These are phyloP conservation scores for Erodium texanum DNA, from an alignment of 441 rosid species.

Conservation along the genomic window DNA sequence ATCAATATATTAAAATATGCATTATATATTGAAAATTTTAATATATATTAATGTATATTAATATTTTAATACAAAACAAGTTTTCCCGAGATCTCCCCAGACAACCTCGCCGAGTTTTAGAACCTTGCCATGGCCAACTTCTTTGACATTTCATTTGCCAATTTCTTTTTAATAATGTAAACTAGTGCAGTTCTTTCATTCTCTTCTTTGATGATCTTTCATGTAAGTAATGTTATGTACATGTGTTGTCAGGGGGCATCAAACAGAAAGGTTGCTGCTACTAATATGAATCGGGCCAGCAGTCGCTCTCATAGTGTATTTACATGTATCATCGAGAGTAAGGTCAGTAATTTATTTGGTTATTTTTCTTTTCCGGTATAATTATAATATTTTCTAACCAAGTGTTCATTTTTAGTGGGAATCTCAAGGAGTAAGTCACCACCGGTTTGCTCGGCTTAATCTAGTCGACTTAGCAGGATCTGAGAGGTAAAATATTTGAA, in stretches of 20 bases:
- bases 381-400: slow-evolving; percentile 12
- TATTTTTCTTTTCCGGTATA: slow-evolving; percentile 8
- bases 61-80: too few species aligned
- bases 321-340: slow-evolving; percentile 88
- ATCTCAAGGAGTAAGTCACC: slow-evolving; percentile 92
- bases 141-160: not conserved
- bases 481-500: slow-evolving; percentile 55
- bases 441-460: slow-evolving; percentile 92
- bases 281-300: slow-evolving; percentile 96
- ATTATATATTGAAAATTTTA: too few species aligned
- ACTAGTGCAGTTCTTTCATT: not conserved
- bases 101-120: too few species aligned
- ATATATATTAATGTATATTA: too few species aligned
- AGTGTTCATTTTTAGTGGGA: slow-evolving; percentile 59
- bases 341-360: slow-evolving; percentile 32
- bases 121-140: too few species aligned
- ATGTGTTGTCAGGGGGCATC: slow-evolving; percentile 67
- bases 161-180: not conserved
- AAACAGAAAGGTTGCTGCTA: slow-evolving; percentile 94
- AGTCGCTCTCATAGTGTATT: slow-evolving; percentile 99
- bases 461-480: slow-evolving; percentile 99
- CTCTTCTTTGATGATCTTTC: not conserved
- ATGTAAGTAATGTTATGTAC: not conserved
- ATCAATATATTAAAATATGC: too few species aligned
- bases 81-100: too few species aligned